Percentiles rank a stretch among this genome's conserved stretches.
These are phyloP conservation scores for Gynostemma pentaphyllum DNA, from an alignment of 306 rosid genomes.

Conservation along the genomic window DNA sequence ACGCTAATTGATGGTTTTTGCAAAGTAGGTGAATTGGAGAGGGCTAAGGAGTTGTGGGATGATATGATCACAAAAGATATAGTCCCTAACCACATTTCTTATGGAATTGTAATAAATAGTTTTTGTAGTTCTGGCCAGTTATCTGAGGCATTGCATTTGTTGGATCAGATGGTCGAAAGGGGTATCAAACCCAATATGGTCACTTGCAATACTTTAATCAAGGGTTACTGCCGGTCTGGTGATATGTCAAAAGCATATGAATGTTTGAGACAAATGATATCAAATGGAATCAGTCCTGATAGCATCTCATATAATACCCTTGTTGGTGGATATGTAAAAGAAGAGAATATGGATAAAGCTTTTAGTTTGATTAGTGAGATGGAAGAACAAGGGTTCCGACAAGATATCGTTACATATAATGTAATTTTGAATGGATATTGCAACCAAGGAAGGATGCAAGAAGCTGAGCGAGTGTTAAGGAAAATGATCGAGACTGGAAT, in stretches of 20 bases:
- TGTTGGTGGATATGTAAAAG: slow-evolving; percentile 59
- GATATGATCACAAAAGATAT: slow-evolving; percentile 52
- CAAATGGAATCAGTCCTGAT: slow-evolving; percentile 59
- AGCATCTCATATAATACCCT: slow-evolving; percentile 72
- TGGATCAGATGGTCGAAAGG: slow-evolving; percentile 79
- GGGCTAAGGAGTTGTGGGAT: slow-evolving; percentile 60
- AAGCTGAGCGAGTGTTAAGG: slow-evolving; percentile 56
- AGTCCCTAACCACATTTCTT: slow-evolving; percentile 52
- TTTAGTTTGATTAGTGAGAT: slow-evolving; percentile 42
- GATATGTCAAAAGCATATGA: slow-evolving; percentile 40
- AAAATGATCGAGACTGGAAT: slow-evolving; percentile 72
- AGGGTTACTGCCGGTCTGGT: slow-evolving; percentile 67
- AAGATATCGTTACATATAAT: slow-evolving; percentile 62
- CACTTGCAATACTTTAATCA: slow-evolving; percentile 64
- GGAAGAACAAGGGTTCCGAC: slow-evolving; percentile 58
- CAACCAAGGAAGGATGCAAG: slow-evolving; percentile 60
- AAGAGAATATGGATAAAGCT: slow-evolving; percentile 59
- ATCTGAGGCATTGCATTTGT: slow-evolving; percentile 51
- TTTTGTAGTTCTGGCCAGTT: slow-evolving; percentile 56
- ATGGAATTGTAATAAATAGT: slow-evolving; percentile 66
- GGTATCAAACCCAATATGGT: slow-evolving; percentile 54
- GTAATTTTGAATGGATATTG: slow-evolving; percentile 60
- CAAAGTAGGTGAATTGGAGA: slow-evolving; percentile 70
- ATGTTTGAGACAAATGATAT: slow-evolving; percentile 52
- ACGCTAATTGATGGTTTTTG: slow-evolving; percentile 81